Evolutionary conservation across 2,329 filamentous ascomycete genomes (phyloP), one percentile per base, ranked within the genome.

Genomic region (Zopfia rhizophila): DNA sequence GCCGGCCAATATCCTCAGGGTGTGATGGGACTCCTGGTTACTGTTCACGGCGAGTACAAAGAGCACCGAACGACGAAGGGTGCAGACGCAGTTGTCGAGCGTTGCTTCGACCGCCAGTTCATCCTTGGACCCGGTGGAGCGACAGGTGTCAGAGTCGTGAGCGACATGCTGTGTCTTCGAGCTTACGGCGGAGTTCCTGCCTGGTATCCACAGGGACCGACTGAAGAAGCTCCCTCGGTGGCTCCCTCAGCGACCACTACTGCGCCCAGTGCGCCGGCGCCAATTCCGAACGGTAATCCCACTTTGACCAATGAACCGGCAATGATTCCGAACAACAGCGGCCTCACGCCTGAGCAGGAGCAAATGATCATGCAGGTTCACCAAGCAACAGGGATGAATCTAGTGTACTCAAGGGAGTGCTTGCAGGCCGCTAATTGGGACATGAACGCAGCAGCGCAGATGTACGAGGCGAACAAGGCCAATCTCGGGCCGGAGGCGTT

Each of bases 81-180:
- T 30, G 79, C 84, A 25, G 83, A 86, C 58, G 31, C 45, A 13
- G 73, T 72, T 57, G 63, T 71, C 54, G 61, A 65, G 8, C 86
- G 91, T 49, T 91, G 88, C 68, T 96, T 96, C 70, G 90, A 91
- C 41, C 85, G 91, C 38, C 88, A 84, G 0, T 91, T 95, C 65
- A 76, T 92, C 28, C 79, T 96, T 13, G 90, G 90, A 0, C 90
- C 91, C 1, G 90, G 89, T 22, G 80, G 80, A 23, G 80, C 84
- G 4, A 77, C 79, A 32, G 83, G 84, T 13, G 81, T 95, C 43
- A 83, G 90, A 35, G 88, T 96, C 25, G 79, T 92, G 55, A 92
- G 84, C 67, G 91, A 96, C 69, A 84, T 91, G 74, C 78, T 95
- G 27, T 85, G 84, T 11, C 74, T 96, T 37, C 83, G 89, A 55